Conservation (phyloP, 2,329 filamentous ascomycete species). For the Paracorniculantispora psalliotae region DNA sequence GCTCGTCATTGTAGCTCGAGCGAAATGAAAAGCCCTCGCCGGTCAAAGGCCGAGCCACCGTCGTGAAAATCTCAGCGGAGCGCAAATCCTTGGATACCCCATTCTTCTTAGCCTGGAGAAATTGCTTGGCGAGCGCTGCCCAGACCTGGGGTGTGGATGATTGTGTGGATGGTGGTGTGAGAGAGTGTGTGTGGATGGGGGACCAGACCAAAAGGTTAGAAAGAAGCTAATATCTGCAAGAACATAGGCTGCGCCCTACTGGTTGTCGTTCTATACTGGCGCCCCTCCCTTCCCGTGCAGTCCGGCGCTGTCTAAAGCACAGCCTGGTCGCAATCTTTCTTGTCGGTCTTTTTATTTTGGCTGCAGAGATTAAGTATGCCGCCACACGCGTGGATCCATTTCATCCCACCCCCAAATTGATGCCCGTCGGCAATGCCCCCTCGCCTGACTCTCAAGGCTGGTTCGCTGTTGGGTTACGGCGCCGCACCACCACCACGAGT, state of each 20-base stretch:
- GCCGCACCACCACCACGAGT: no score
- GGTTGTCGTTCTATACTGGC: no score
- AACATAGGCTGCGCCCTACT: no score
- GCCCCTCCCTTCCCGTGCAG: no score
- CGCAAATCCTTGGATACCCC: not conserved
- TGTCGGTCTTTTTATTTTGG: not conserved
- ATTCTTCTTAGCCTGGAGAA: not conserved
- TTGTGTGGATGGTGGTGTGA: no score
- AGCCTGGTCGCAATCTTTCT: not conserved
- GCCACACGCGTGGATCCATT: not conserved
- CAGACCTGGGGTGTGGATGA: not conserved
- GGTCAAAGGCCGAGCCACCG: not conserved
- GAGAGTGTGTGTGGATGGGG: not conserved
- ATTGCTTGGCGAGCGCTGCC: not conserved
- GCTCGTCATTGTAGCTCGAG: not conserved
- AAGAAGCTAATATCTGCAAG: not conserved
- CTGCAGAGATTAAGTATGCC: constrained; percentile 3
- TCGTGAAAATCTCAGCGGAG: not conserved
- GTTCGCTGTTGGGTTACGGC: no score
- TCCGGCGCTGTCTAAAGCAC: not conserved
- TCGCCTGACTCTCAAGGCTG: not conserved
- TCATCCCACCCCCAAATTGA: not conserved
- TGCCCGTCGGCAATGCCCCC: not conserved
- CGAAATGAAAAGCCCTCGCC: not conserved
- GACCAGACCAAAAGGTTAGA: not conserved